Percentiles rank a stretch among this genome's conserved stretches.
Evolutionary conservation across 345 rosid species (phyloP).

Genomic region (Theobroma cacao): DNA sequence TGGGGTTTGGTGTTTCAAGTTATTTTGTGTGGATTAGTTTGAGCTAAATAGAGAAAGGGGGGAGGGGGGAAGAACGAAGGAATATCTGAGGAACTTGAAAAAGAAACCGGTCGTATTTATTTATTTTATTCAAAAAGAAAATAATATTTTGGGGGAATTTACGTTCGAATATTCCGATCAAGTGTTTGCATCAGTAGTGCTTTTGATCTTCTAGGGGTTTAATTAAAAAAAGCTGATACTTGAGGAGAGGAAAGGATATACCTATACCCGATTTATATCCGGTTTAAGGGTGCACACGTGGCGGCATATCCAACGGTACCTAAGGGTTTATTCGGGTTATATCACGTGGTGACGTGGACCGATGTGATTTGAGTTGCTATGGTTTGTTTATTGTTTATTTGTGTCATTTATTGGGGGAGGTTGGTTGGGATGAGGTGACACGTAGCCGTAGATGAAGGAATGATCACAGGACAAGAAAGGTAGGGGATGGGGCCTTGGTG

Average conservation of each 20-base stretch:
- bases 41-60: neutral
- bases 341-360: slow-evolving; percentile 12
- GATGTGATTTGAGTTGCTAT: slow-evolving; percentile 4
- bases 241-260: slow-evolving; percentile 20
- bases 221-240: neutral
- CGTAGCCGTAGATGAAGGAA: neutral
- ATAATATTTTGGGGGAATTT: slow-evolving; percentile 19
- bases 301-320: slow-evolving; percentile 46
- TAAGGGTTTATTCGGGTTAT: slow-evolving; percentile 22
- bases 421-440: slow-evolving; percentile 3
- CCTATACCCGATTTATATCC: slow-evolving; percentile 24
- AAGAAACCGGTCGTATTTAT: neutral
- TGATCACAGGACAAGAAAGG: neutral
- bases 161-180: slow-evolving; percentile 33
- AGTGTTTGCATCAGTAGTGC: neutral
- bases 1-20: neutral
- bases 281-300: neutral
- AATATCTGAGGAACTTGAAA: neutral
- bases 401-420: neutral
- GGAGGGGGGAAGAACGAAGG: neutral
- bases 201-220: neutral
- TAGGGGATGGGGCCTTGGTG: neutral
- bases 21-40: neutral
- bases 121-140: neutral
- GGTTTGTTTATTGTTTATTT: neutral